A percentile compares a stretch with the other conserved stretches of the same genome.
These are phyloP conservation scores for Crucihimalaya himalaica DNA, from an alignment of 345 rosid genomes.

Conservation along the genomic window DNA sequence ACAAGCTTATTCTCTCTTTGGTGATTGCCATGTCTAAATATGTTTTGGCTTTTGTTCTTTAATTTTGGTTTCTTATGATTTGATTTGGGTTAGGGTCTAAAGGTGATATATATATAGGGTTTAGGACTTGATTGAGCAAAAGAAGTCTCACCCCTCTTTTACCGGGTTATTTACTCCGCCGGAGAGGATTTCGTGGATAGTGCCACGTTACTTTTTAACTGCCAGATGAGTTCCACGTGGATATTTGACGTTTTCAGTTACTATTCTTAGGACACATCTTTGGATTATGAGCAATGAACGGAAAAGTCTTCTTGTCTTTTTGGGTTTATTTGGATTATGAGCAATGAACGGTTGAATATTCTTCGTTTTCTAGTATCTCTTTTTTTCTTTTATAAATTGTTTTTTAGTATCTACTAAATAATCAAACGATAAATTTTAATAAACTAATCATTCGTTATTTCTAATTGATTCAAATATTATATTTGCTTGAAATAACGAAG, in stretches of 20 bases:
- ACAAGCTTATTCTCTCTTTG: slow-evolving; percentile 23
- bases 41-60: neutral
- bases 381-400: too few species aligned
- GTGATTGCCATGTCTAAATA: neutral
- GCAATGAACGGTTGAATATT: slow-evolving; percentile 27
- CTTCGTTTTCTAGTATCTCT: neutral
- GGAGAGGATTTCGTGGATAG: slow-evolving; percentile 19
- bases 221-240: slow-evolving; percentile 28
- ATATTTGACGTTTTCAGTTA: slow-evolving; percentile 34
- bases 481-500: neutral
- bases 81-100: slow-evolving; percentile 21
- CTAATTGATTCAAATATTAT: neutral
- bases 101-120: slow-evolving; percentile 28
- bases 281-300: slow-evolving; percentile 19
- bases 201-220: slow-evolving; percentile 2
- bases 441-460: neutral
- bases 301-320: slow-evolving; percentile 22
- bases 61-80: neutral
- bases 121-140: slow-evolving; percentile 3
- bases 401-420: neutral
- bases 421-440: neutral
- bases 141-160: slow-evolving; percentile 24
- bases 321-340: slow-evolving; percentile 21
- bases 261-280: slow-evolving; percentile 39
- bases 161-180: slow-evolving; percentile 18